Evolutionary conservation across 2,329 filamentous ascomycete genomes (phyloP).

Genomic region (Hypoxylon sp.): DNA sequence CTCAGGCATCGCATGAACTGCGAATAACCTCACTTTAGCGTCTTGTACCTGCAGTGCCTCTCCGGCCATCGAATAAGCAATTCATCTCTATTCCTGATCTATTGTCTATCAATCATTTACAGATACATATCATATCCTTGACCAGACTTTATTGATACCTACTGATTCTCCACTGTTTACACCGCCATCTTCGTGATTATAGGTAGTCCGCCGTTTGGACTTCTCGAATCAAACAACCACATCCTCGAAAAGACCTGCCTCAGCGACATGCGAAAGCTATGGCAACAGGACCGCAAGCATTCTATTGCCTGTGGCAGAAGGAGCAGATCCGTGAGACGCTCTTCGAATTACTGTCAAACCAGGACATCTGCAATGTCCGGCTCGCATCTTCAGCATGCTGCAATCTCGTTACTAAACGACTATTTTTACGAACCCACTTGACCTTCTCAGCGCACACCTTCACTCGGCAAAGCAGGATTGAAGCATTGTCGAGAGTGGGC

Average conservation of each 20-base stretch:
- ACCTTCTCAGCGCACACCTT: conserved; percentile 83
- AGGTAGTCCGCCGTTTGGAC: conserved; percentile 24
- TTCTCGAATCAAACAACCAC: conserved; percentile 34
- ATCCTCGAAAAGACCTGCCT: conserved; percentile 40
- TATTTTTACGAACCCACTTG: conserved; percentile 78
- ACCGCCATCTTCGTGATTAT: conserved; percentile 32
- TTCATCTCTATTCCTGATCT: conserved; percentile 12
- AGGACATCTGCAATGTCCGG: conserved; percentile 72
- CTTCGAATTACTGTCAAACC: conserved; percentile 64
- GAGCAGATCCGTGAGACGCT: conserved; percentile 65
- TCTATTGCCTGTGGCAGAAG: conserved; percentile 70
- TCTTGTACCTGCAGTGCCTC: conserved; percentile 43
- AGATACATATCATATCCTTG: conserved; percentile 24
- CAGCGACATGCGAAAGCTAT: conserved; percentile 67
- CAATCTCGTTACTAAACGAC: conserved; percentile 75
- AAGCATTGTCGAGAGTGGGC: conserved; percentile 82
- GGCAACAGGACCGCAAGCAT: conserved; percentile 65
- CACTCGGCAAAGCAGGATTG: conserved; percentile 78
- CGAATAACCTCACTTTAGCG: conserved; percentile 54
- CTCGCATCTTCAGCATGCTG: conserved; percentile 79
- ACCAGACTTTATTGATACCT: conserved; percentile 17
- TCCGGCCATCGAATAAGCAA: conserved; percentile 39
- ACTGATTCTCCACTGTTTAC: conserved; percentile 15
- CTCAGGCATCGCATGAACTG: conserved; percentile 52
- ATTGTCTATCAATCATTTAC: conserved; percentile 30